phyloP scores from a whole-genome alignment of 805 yeast species.

The Cyberlindnera amylophila region DNA sequence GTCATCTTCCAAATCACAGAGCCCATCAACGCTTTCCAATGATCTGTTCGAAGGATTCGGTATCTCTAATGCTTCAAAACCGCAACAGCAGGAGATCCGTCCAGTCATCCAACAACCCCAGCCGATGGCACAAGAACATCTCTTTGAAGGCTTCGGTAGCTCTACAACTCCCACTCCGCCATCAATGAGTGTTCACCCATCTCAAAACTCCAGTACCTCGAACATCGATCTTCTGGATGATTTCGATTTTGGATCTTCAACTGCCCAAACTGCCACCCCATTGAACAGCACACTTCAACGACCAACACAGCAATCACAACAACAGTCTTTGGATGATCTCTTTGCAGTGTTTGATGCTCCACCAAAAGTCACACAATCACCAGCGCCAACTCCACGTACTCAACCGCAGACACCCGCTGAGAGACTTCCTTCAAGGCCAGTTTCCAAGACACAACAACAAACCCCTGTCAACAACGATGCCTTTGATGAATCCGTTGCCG shows the following conservation, averaged over 20 bases:
- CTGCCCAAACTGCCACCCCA: slow-evolving; percentile 1
- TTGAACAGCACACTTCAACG: slow-evolving; percentile 1
- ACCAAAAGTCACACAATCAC: slow-evolving; percentile 4
- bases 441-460: background rate
- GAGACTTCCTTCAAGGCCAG: slow-evolving; percentile 1
- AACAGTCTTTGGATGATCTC: slow-evolving; percentile 26
- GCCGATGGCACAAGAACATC: slow-evolving; percentile 8
- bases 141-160: slow-evolving; percentile 23
- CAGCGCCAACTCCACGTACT: slow-evolving; percentile 2
- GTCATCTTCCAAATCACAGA: slow-evolving; percentile 4
- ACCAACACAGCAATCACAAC: slow-evolving; percentile 1
- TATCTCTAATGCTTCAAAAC: slow-evolving; percentile 2
- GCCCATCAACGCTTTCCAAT: background rate
- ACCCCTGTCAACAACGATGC: slow-evolving; percentile 15
- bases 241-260: slow-evolving; percentile 12
- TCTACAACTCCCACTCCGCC: slow-evolving; percentile 3
- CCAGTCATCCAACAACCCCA: slow-evolving; percentile 3
- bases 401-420: background rate
- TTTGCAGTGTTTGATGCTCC: slow-evolving; percentile 31
- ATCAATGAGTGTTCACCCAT: background rate
- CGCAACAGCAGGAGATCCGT: background rate
- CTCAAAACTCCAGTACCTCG: background rate
- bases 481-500: slow-evolving; percentile 56
- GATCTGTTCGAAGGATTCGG: slow-evolving; percentile 26
- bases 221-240: slow-evolving; percentile 17